These are phyloP conservation scores for Amanita exitialis DNA, from an alignment of 768 basidiomycete genomes.

Conservation along the genomic window DNA sequence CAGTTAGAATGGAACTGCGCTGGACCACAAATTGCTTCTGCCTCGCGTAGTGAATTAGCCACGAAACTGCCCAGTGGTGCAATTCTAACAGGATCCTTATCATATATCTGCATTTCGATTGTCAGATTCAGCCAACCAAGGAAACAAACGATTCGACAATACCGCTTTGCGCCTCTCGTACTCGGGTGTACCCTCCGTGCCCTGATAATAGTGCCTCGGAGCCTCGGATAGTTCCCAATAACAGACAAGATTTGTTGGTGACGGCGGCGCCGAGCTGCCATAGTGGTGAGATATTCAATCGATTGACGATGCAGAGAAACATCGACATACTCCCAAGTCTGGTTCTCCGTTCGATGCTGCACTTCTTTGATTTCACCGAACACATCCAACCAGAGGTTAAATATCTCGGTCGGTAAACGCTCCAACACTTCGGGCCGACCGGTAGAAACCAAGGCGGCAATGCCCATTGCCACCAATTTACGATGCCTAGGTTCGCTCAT, in stretches of 20 bases:
- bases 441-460: slow-evolving; percentile 68
- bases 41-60: slow-evolving; percentile 47
- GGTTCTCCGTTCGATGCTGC: slow-evolving; percentile 17
- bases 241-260: slow-evolving; percentile 36
- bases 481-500: slow-evolving; percentile 81
- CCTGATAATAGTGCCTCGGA: slow-evolving; percentile 47
- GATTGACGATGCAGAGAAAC: background rate
- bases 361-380: slow-evolving; percentile 81
- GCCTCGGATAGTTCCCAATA: slow-evolving; percentile 66
- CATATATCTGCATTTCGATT: slow-evolving; percentile 39
- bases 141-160: slow-evolving; percentile 12
- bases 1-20: slow-evolving; percentile 49
- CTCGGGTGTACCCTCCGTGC: slow-evolving; percentile 65
- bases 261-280: slow-evolving; percentile 15
- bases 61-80: slow-evolving; percentile 55
- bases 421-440: slow-evolving; percentile 64
- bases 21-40: slow-evolving; percentile 48
- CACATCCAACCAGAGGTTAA: slow-evolving; percentile 84
- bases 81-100: slow-evolving; percentile 64
- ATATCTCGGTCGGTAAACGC: slow-evolving; percentile 64
- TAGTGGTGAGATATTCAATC: background rate
- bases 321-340: slow-evolving; percentile 19
- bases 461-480: slow-evolving; percentile 77
- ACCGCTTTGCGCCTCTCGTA: slow-evolving; percentile 69
- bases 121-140: slow-evolving; percentile 5